Percentiles rank a stretch among this genome's conserved stretches.
These are phyloP conservation scores for Chrysoporthe deuterocubensis DNA, from an alignment of 2,329 filamentous ascomycete genomes.

Conservation along the genomic window DNA sequence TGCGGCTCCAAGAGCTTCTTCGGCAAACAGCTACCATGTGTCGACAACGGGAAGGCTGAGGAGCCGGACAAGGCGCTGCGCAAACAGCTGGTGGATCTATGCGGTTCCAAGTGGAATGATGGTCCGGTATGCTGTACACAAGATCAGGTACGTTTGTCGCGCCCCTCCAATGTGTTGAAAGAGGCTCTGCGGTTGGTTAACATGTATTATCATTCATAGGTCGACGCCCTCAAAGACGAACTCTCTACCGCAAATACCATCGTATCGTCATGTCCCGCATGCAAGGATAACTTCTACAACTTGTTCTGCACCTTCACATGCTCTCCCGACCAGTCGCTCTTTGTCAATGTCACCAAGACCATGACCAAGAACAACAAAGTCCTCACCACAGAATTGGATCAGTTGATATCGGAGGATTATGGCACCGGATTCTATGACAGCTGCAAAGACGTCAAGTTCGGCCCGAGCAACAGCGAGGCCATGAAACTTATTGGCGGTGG, in stretches of 20 bases:
- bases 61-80: conserved; percentile 74
- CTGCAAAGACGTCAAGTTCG: conserved; percentile 99
- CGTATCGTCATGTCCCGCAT: conserved; percentile 92
- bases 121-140: conserved; percentile 83
- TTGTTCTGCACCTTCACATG: conserved; percentile 98
- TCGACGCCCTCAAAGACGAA: conserved; percentile 80
- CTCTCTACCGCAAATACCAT: conserved; percentile 86
- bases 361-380: conserved; percentile 61
- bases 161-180: not conserved
- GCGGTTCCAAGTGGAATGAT: conserved; percentile 83
- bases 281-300: conserved; percentile 98
- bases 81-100: conserved; percentile 80
- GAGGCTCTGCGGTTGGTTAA: not conserved
- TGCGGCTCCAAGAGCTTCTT: conserved; percentile 93
- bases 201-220: conserved; percentile 46
- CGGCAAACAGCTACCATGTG: conserved; percentile 85
- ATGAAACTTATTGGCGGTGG: conserved; percentile 97
- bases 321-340: conserved; percentile 93
- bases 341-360: conserved; percentile 87
- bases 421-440: conserved; percentile 91
- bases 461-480: conserved; percentile 87
- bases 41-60: conserved; percentile 83
- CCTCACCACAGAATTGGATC: conserved; percentile 87
- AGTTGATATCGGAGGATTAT: conserved; percentile 83
- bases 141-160: conserved; percentile 66